phyloP scores from a whole-genome alignment of 805 yeast genomes.

The Ogataea salicorniae region DNA sequence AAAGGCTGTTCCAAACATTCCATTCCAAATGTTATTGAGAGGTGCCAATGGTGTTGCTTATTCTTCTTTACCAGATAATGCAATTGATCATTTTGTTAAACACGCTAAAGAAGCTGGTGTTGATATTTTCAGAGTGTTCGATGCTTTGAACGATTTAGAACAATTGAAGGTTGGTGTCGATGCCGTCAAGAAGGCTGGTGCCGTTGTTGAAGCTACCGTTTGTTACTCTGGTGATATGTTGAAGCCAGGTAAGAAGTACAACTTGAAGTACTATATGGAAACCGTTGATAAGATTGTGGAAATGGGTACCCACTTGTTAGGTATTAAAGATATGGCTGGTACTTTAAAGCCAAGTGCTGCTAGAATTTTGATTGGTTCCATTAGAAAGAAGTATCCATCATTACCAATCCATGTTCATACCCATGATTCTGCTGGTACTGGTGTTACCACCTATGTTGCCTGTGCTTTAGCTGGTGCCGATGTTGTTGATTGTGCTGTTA shows the following conservation, averaged over 20 bases:
- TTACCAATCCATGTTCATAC: conserved; percentile 98
- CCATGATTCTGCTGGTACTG: conserved; percentile 99
- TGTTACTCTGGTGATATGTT: conserved; percentile 99
- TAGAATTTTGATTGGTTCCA: conserved; percentile 64
- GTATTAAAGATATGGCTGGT: conserved; percentile 99
- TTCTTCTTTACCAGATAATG: conserved; percentile 96
- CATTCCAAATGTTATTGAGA: conserved; percentile 98
- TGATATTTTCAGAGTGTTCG: conserved; percentile 96
- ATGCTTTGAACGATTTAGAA: conserved; percentile 93
- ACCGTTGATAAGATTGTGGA: conserved; percentile 79
- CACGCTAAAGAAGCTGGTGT: conserved; percentile 96
- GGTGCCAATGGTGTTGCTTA: conserved; percentile 99
- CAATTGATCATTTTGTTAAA: conserved; percentile 92
- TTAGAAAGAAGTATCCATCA: conserved; percentile 84
- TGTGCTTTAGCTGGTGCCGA: conserved; percentile 97
- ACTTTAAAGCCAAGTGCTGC: conserved; percentile 96
- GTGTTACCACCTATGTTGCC: conserved; percentile 94
- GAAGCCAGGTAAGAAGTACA: conserved; percentile 92
- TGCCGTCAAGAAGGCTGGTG: conserved; percentile 97
- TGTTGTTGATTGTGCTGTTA: conserved; percentile 94
- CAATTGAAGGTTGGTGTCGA: conserved; percentile 96
- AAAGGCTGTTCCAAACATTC: conserved; percentile 91
- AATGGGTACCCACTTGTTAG: conserved; percentile 95
- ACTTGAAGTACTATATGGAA: conserved; percentile 79
- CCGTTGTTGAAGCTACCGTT: conserved; percentile 97